Evolutionary conservation across 345 rosid genomes (phyloP), one percentile per base, ranked within the genome.

Genomic region (Trapa incisa): DNA sequence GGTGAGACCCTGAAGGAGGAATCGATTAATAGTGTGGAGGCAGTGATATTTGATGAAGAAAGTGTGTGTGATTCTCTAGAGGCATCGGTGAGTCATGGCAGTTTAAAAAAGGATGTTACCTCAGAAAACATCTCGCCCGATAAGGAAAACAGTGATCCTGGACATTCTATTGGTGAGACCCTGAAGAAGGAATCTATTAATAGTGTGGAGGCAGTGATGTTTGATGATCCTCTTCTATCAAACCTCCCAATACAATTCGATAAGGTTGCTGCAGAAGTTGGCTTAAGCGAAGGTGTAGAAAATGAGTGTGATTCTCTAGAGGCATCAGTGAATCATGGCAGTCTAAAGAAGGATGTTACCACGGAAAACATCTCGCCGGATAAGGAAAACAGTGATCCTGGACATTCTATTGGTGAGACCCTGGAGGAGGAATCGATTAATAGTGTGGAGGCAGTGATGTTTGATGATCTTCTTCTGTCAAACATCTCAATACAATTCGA

Each of bases 171-270:
- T 39, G 29, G 47, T 58, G 74, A 69, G 45, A 60, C 43, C 70
- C 72, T 79, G 6, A 50, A 37, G 37, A 71, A 73, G 11, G 79
- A 75, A 65, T 72, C 35, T n/a, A 69, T n/a, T 45, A 42, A 38
- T 67, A 35, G 37, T 32, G 76, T 66, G 63, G 73, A 65, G 13
- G 68, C 65, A 73, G 33, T 65, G 43, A 60, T 71, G 10, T 71
- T 87, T 7, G 78, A 83, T 66, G 88, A 87, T 71, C 68, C 88
- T 45, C 83, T 81, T 70, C 87, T 88, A 68, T 84, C 91, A 1
- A 89, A 91, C 80, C 97, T 94, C 65, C 91, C 88, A 60, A 72
- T 71, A 80, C 90, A 94, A 84, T 91, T 94, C 81, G 97, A 94
- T 80, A 89, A 82, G 74, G 87, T 88, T 66, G 97, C 99, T 16